phyloP scores from a whole-genome alignment of 371 early-diverging fungal genomes.

The Mortierella sp. region DNA sequence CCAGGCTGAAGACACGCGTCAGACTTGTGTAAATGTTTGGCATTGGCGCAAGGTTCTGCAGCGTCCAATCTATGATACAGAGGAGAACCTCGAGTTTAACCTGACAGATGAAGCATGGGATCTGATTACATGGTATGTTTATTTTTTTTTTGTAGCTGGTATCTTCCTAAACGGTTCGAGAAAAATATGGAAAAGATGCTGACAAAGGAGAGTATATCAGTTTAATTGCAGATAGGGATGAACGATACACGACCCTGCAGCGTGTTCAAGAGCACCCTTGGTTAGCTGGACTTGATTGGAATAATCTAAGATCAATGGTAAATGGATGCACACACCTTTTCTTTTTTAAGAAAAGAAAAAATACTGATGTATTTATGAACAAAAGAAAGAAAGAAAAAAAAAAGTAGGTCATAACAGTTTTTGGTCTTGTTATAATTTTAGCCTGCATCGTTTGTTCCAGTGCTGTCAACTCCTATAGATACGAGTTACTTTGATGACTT shows the following conservation, averaged over 20 bases:
- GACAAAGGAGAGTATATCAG: conserved; percentile 21
- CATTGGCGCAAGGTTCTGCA: conserved; percentile 81
- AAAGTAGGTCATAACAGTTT: neutral
- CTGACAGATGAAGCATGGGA: conserved; percentile 81
- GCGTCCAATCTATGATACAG: conserved; percentile 77
- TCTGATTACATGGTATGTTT: conserved; percentile 66
- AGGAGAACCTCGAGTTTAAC: conserved; percentile 78
- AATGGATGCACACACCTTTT: conserved; percentile 8
- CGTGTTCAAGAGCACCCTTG: conserved; percentile 80
- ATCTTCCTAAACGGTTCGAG: too few species aligned
- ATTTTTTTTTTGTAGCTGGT: neutral
- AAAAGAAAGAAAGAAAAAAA: conserved; percentile 4
- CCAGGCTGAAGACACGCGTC: conserved; percentile 78
- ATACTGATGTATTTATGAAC: neutral
- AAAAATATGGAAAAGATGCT: neutral
- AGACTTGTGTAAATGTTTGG: conserved; percentile 88
- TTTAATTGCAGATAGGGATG: conserved; percentile 66
- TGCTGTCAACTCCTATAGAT: conserved; percentile 74
- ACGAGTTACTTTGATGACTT: conserved; percentile 91
- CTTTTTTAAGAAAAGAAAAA: neutral
- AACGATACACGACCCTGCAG: conserved; percentile 62
- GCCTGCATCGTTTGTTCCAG: conserved; percentile 84
- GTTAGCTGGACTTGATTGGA: conserved; percentile 82
- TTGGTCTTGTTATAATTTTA: conserved; percentile 8
- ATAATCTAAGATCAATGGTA: conserved; percentile 62